Conservation (phyloP, 1,284 basidiomycete species). For the Vanrija humicola region DNA sequence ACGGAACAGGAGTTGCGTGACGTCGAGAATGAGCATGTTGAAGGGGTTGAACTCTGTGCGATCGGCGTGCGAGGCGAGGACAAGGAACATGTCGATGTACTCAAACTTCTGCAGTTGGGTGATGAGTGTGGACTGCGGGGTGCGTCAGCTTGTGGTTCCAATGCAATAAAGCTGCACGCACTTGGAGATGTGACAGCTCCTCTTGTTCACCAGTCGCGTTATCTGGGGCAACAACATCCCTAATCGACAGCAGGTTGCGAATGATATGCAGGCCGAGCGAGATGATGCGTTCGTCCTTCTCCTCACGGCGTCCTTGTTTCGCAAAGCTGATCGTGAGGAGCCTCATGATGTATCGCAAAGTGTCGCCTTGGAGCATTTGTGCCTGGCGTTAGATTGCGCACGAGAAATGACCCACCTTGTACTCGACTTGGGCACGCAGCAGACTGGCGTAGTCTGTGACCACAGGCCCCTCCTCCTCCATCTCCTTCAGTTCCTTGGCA, state of each 20-base stretch:
- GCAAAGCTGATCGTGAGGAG: constrained; percentile 67
- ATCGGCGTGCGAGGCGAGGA: constrained; percentile 70
- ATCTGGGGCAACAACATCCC: constrained; percentile 68
- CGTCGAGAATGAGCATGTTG: constrained; percentile 85
- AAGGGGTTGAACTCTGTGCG: constrained; percentile 72
- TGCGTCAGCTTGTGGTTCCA: constrained; percentile 8
- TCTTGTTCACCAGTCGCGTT: constrained; percentile 67
- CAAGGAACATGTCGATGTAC: constrained; percentile 71
- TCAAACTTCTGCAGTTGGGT: constrained; percentile 66
- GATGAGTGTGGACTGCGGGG: constrained; percentile 60
- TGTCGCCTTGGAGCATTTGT: constrained; percentile 58
- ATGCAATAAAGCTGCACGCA: constrained; percentile 14
- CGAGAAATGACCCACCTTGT: constrained; percentile 59
- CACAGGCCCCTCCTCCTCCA: constrained; percentile 68
- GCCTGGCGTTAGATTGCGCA: constrained; percentile 38
- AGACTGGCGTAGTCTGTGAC: constrained; percentile 82
- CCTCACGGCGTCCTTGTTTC: constrained; percentile 59
- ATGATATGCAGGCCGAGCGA: constrained; percentile 83
- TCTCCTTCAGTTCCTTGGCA: constrained; percentile 82
- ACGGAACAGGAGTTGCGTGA: constrained; percentile 79
- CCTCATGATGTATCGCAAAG: constrained; percentile 64
- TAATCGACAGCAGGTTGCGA: constrained; percentile 84
- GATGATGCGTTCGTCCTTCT: constrained; percentile 78
- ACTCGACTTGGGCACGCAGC: constrained; percentile 70
- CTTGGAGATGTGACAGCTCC: constrained; percentile 69